Percentiles rank a stretch among this genome's conserved stretches.
These are phyloP conservation scores for Rhizoctonia solani DNA, from an alignment of 1,284 basidiomycete genomes.

Conservation along the genomic window DNA sequence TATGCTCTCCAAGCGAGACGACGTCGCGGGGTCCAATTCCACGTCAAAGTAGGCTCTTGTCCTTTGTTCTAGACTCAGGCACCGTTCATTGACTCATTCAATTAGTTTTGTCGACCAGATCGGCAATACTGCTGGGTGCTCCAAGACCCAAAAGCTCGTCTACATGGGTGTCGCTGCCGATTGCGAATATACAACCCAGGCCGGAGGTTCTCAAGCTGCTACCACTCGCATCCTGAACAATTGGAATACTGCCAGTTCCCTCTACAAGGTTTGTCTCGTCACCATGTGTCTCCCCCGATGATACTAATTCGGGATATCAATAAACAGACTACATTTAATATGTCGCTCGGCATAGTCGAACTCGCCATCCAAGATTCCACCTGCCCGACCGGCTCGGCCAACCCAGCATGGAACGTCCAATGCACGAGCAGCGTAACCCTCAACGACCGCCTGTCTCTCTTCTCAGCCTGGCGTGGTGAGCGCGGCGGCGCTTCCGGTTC, in stretches of 20 bases:
- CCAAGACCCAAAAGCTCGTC: slow-evolving; percentile 71
- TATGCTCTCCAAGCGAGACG: slow-evolving; percentile 56
- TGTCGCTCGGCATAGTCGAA: slow-evolving; percentile 83
- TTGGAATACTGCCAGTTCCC: slow-evolving; percentile 75
- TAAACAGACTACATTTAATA: slow-evolving; percentile 68
- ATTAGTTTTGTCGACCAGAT: slow-evolving; percentile 54
- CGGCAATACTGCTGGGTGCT: slow-evolving; percentile 72
- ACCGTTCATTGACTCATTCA: slow-evolving; percentile 22
- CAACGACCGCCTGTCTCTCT: slow-evolving; percentile 74
- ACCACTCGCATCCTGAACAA: slow-evolving; percentile 75
- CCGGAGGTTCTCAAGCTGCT: slow-evolving; percentile 66
- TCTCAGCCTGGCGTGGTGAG: slow-evolving; percentile 81
- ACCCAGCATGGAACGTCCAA: slow-evolving; percentile 51
- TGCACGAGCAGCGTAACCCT: slow-evolving; percentile 55
- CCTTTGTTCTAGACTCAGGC: too few species aligned
- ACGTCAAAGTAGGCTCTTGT: slow-evolving; percentile 57
- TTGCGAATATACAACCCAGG: slow-evolving; percentile 72
- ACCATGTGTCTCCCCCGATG: slow-evolving; percentile 5
- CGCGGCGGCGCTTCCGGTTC: slow-evolving; percentile 52
- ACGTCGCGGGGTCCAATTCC: slow-evolving; percentile 53
- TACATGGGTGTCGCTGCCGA: slow-evolving; percentile 90
- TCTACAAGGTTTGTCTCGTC: slow-evolving; percentile 73
- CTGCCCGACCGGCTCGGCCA: slow-evolving; percentile 42
- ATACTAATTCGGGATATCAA: slow-evolving; percentile 2
- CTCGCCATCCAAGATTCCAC: slow-evolving; percentile 64